Evolutionary conservation across 345 rosid genomes (phyloP).

Genomic region (Odontarrhena argentea): DNA sequence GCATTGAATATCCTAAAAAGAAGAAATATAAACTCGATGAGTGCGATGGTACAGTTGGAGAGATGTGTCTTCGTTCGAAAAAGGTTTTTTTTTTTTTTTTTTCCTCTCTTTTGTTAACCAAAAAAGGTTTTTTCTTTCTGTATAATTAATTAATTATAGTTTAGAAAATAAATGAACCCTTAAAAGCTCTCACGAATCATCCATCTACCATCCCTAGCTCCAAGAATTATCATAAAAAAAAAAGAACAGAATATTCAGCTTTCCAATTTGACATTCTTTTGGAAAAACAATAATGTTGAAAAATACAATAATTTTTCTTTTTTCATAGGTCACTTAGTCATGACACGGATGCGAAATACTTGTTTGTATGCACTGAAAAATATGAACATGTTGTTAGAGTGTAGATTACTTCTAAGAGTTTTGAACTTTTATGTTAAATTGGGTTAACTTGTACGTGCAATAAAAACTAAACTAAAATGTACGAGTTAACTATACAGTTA

Average conservation of each 20-base stretch:
- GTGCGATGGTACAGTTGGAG: constrained; percentile 43
- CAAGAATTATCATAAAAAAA: constrained; percentile 26
- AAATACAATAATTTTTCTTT: too few species aligned
- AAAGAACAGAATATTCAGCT: constrained; percentile 30
- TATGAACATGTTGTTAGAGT: not conserved
- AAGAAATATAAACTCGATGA: constrained; percentile 37
- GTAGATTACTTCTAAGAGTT: not conserved
- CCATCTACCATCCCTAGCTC: constrained; percentile 31
- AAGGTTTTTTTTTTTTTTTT: constrained; percentile 25
- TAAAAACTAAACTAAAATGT: not conserved
- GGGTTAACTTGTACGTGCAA: not conserved
- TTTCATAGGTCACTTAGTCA: not conserved
- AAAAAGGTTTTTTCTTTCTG: constrained; percentile 29
- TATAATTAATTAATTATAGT: constrained; percentile 11
- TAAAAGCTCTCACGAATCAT: constrained; percentile 30
- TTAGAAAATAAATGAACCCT: not conserved
- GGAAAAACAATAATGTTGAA: not conserved
- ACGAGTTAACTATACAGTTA: not conserved
- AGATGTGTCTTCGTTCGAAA: constrained; percentile 36
- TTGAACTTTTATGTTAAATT: not conserved
- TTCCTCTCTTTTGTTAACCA: not conserved
- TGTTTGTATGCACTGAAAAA: too few species aligned
- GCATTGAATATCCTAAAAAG: constrained; percentile 47
- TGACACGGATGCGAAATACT: not conserved
- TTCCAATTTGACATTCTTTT: constrained; percentile 31